phyloP scores from a whole-genome alignment of 495 filamentous ascomycete species.

The Tuber microsphaerosporum region DNA sequence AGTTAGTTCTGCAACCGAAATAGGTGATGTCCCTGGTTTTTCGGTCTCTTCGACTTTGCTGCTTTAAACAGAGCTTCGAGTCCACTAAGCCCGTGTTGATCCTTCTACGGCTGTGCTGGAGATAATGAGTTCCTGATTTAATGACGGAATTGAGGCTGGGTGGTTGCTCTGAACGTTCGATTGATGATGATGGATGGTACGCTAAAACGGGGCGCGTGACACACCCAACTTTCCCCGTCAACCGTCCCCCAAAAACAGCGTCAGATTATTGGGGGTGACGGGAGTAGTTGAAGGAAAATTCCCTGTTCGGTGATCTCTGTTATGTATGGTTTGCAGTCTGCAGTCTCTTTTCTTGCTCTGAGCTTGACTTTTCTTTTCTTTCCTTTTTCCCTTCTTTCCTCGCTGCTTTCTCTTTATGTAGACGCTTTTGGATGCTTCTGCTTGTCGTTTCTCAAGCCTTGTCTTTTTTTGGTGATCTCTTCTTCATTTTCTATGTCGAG shows the following conservation, averaged over 20 bases:
- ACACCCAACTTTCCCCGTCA: slow-evolving; percentile 37
- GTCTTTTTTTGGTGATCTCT: neutral
- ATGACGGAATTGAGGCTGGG: slow-evolving; percentile 37
- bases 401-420: slow-evolving; percentile 11
- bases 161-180: slow-evolving; percentile 34
- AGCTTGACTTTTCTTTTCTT: neutral
- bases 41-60: neutral
- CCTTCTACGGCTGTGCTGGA: neutral
- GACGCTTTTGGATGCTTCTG: slow-evolving; percentile 5
- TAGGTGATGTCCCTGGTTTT: neutral
- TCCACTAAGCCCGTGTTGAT: neutral
- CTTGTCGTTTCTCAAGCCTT: neutral
- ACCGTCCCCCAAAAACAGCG: slow-evolving; percentile 36
- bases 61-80: neutral
- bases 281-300: slow-evolving; percentile 34
- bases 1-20: neutral
- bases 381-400: slow-evolving; percentile 14
- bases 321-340: slow-evolving; percentile 23
- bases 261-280: slow-evolving; percentile 35
- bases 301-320: slow-evolving; percentile 31
- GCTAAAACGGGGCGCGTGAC: slow-evolving; percentile 40
- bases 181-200: slow-evolving; percentile 37
- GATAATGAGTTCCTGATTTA: slow-evolving; percentile 25
- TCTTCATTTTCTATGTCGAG: slow-evolving; percentile 28
- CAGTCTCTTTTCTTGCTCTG: slow-evolving; percentile 1